phyloP scores from a whole-genome alignment of 2,329 filamentous ascomycete genomes.

The Apiospora saccharicola region DNA sequence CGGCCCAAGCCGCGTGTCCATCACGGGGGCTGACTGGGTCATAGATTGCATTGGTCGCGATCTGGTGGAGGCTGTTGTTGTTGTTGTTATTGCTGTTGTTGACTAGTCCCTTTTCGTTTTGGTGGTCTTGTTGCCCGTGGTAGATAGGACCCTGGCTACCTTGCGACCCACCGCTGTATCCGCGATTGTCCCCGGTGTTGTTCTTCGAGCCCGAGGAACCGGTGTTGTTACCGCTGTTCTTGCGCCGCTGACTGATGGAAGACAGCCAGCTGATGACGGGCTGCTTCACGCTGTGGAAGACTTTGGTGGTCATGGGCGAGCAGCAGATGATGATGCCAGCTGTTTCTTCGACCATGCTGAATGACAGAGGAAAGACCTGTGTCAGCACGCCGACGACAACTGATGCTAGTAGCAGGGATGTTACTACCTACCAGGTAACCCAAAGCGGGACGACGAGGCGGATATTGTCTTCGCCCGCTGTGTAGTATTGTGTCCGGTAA shows the following conservation, averaged over 20 bases:
- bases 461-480: background rate
- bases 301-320: background rate
- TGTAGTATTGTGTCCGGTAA: background rate
- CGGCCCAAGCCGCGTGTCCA: background rate
- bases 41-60: background rate
- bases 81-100: too few relatives aligned
- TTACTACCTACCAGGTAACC: background rate
- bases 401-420: background rate
- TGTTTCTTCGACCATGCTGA: background rate
- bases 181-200: too few relatives aligned
- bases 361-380: background rate
- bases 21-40: background rate
- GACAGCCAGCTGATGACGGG: too few relatives aligned
- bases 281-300: too few relatives aligned
- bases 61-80: too few relatives aligned
- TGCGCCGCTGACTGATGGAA: too few relatives aligned
- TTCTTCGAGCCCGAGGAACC: too few relatives aligned
- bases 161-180: too few relatives aligned
- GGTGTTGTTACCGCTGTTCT: too few relatives aligned
- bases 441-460: background rate
- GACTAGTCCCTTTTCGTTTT: too few relatives aligned
- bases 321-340: background rate
- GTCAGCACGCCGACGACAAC: background rate
- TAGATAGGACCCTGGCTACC: too few relatives aligned
- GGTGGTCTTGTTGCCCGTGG: too few relatives aligned